A percentile compares a stretch with the other conserved stretches of the same genome.
These are phyloP conservation scores for Forsythia viridissima DNA, from an alignment of 257 asterid genomes.

Conservation along the genomic window DNA sequence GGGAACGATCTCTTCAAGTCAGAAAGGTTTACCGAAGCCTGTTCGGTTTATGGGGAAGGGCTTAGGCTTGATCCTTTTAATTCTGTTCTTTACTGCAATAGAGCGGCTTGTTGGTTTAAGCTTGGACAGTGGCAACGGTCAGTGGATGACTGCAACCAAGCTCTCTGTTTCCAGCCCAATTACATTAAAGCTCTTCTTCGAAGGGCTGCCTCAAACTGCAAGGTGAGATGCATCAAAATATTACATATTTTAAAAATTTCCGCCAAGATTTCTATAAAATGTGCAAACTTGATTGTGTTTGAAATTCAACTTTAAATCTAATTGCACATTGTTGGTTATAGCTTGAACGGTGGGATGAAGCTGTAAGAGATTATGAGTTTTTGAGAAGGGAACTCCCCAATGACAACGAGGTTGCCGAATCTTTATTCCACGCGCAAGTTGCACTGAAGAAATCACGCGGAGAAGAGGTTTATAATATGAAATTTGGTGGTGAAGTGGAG, in stretches of 20 bases:
- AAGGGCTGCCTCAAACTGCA: slow-evolving; percentile 80
- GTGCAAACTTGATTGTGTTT: slow-evolving; percentile 28
- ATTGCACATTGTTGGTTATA: slow-evolving; percentile 19
- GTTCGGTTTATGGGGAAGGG: slow-evolving; percentile 87
- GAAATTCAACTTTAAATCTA: slow-evolving; percentile 54
- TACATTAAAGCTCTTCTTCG: slow-evolving; percentile 86
- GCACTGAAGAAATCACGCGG: slow-evolving; percentile 71
- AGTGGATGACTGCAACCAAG: slow-evolving; percentile 81
- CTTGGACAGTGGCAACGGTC: slow-evolving; percentile 78
- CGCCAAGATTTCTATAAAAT: background rate
- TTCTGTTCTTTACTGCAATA: slow-evolving; percentile 83
- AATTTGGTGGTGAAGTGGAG: slow-evolving; percentile 83
- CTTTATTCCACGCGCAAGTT: slow-evolving; percentile 71
- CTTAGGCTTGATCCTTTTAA: slow-evolving; percentile 72
- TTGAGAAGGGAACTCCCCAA: slow-evolving; percentile 67
- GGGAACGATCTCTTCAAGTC: slow-evolving; percentile 90
- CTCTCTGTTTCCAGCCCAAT: slow-evolving; percentile 70
- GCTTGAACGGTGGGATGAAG: slow-evolving; percentile 91
- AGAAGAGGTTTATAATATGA: slow-evolving; percentile 75
- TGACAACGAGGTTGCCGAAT: slow-evolving; percentile 75
- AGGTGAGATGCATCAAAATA: slow-evolving; percentile 22
- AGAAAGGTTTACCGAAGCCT: slow-evolving; percentile 90
- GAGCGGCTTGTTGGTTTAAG: slow-evolving; percentile 98
- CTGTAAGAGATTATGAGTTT: slow-evolving; percentile 79
- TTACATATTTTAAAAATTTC: background rate